Evolutionary conservation across 2,329 filamentous ascomycete genomes (phyloP).

Genomic region (Chalara sp.): DNA sequence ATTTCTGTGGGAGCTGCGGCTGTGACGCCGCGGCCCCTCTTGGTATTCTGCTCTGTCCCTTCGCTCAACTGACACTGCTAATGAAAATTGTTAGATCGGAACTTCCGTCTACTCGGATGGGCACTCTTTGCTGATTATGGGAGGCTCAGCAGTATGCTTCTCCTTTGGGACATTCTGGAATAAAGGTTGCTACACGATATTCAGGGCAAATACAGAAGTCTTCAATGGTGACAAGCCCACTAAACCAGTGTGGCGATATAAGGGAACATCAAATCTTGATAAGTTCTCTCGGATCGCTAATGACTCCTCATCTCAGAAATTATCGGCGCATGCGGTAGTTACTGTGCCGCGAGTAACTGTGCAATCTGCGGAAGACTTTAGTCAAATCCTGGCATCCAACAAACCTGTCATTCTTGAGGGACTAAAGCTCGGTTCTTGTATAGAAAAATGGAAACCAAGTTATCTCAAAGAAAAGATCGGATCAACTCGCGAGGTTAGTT

Average conservation of each 20-base stretch:
- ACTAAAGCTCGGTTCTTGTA: conserved; percentile 61
- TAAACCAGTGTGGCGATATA: too few species aligned
- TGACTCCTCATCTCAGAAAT: not conserved
- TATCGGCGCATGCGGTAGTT: not conserved
- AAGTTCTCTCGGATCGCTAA: too few species aligned
- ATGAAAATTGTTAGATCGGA: conserved; percentile 49
- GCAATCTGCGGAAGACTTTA: conserved; percentile 49
- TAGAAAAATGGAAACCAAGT: conserved; percentile 57
- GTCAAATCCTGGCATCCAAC: conserved; percentile 46
- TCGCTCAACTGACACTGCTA: not conserved
- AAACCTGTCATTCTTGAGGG: conserved; percentile 60
- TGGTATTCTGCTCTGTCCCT: too few species aligned
- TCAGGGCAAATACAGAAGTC: too few species aligned
- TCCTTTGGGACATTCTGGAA: conserved; percentile 89
- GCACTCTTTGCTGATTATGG: conserved; percentile 53
- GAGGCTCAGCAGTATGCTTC: conserved; percentile 83
- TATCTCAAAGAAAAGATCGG: conserved; percentile 62
- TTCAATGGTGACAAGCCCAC: too few species aligned
- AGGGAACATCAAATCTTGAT: too few species aligned
- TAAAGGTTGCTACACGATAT: conserved; percentile 34
- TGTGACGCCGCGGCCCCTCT: too few species aligned
- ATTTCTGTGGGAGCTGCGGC: too few species aligned
- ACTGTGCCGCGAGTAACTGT: conserved; percentile 47
- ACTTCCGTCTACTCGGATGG: conserved; percentile 46
- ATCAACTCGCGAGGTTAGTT: conserved; percentile 47